Evolutionary conservation across 352 stramenopile species (phyloP), one percentile per base, ranked within the genome.

Genomic region (Phytophthora cactorum): DNA sequence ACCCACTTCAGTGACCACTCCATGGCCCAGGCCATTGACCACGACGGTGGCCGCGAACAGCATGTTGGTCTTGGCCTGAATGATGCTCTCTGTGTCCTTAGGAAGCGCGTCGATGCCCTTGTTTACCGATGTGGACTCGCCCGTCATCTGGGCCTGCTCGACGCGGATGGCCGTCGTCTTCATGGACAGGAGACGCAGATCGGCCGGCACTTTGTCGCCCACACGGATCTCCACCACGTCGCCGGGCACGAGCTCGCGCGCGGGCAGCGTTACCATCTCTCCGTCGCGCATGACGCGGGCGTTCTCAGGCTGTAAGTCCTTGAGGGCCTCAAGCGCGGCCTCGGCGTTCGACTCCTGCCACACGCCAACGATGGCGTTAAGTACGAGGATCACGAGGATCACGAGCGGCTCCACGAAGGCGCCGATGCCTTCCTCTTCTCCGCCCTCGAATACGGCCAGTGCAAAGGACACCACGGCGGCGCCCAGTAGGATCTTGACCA

Each of bases 401-500:
- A 99, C 97, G 12, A 98, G 66, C 12, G 97, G 97, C 79, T 99
- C 97, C 14, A 99, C 93, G 70, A 99, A 99, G 22, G 87, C 92
- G 44, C 81, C 81, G 62, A 97, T 84, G 61, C 91, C 87, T 65
- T 95, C 90, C n/a, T 89, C 88, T 43, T 75, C 75, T 17, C 90
- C 72, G 78, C 81, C 93, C 85, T 98, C 88, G 86, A 98, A 84
- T 68, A 95, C 86, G 15, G 96, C 97, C 45, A 99, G 93, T 15
- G 95, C 75, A 56, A 95, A 98, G 39, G 92, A 99, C 41, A 99
- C 80, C 4, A 97, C 81, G 0, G 98, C 98, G 1, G 98, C 97
- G 8, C 89, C 91, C 15, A 99, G 82, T 46, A 99, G 79, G 74
- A 99, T 99, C 86, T 98, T 96, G 45, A 99, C 97, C 3, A 99